Evolutionary conservation across 2,329 filamentous ascomycete species (phyloP).

Genomic region (Fusarium zealandicum): DNA sequence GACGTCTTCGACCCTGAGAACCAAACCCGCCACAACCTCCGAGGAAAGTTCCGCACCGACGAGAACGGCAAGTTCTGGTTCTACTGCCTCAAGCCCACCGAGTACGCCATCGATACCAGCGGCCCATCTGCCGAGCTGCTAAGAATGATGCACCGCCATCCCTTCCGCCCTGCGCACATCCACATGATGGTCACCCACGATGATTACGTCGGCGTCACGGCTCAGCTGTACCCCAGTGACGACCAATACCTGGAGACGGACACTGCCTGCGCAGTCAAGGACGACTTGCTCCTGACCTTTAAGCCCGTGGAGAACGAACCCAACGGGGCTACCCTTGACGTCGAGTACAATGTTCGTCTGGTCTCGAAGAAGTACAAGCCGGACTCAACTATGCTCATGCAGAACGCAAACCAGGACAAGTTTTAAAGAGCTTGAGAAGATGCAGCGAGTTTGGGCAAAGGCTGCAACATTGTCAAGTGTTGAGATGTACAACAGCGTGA

Average conservation of each 20-base stretch:
- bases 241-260: constrained; percentile 66
- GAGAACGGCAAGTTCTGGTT: constrained; percentile 74
- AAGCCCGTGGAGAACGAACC: constrained; percentile 51
- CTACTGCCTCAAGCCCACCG: constrained; percentile 78
- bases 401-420: constrained; percentile 42
- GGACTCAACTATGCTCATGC: constrained; percentile 37
- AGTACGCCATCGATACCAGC: constrained; percentile 74
- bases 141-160: constrained; percentile 56
- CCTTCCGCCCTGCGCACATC: constrained; percentile 59
- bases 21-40: constrained; percentile 76
- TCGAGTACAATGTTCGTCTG: constrained; percentile 54
- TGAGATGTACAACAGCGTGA: too few relatives aligned
- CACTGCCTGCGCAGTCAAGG: constrained; percentile 61
- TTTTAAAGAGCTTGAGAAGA: constrained; percentile 17
- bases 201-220: constrained; percentile 75
- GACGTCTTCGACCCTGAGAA: constrained; percentile 77
- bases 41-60: constrained; percentile 77
- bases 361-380: constrained; percentile 55
- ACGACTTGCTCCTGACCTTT: constrained; percentile 59
- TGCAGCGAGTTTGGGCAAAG: too few relatives aligned
- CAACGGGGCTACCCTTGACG: constrained; percentile 47
- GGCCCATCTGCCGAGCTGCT: constrained; percentile 56
- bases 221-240: constrained; percentile 77
- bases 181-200: constrained; percentile 64
- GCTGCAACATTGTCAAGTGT: too few relatives aligned